Percentiles rank a stretch among this genome's conserved stretches.
Evolutionary conservation across 2,329 filamentous ascomycete genomes (phyloP).

Genomic region (Pseudogymnoascus verrucosus): DNA sequence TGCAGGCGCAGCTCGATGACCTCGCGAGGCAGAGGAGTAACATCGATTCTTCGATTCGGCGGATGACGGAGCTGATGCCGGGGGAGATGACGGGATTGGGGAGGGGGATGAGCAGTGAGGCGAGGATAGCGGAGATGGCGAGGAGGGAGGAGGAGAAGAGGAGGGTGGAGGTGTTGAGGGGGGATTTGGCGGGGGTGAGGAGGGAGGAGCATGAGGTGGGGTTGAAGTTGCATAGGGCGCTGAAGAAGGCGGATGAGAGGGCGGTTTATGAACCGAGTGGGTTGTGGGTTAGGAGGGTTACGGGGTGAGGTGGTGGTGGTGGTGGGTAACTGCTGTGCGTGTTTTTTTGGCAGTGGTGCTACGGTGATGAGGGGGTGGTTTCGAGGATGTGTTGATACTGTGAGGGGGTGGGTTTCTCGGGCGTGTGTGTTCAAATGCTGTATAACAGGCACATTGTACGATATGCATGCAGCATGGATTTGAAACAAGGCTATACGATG

Average conservation of each 20-base stretch:
- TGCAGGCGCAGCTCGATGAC: constrained; percentile 58
- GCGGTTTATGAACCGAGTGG: constrained; percentile 56
- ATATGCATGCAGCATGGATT: constrained; percentile 8
- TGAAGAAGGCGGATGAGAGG: constrained; percentile 54
- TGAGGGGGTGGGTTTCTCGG: neutral
- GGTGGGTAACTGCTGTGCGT: neutral
- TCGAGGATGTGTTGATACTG: neutral
- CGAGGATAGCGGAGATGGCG: constrained; percentile 51
- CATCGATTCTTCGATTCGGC: constrained; percentile 62
- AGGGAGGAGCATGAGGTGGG: constrained; percentile 73
- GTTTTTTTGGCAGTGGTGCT: neutral
- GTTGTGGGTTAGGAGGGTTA: constrained; percentile 73
- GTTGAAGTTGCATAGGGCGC: constrained; percentile 63
- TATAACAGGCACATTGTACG: neutral
- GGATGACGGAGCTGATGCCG: constrained; percentile 72
- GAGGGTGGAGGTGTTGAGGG: constrained; percentile 58
- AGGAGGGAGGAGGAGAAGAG: constrained; percentile 48
- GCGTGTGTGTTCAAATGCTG: neutral
- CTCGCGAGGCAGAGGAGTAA: constrained; percentile 62
- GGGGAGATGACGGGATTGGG: constrained; percentile 58
- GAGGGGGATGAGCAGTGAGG: constrained; percentile 55
- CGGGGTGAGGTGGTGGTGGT: constrained; percentile 43
- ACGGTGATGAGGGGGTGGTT: neutral
- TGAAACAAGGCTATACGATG: constrained; percentile 5
- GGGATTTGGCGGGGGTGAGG: constrained; percentile 64